Percentiles rank a stretch among this genome's conserved stretches.
Conservation (phyloP, 495 filamentous ascomycete genomes). For the Thermothielavioides terrestris region DNA sequence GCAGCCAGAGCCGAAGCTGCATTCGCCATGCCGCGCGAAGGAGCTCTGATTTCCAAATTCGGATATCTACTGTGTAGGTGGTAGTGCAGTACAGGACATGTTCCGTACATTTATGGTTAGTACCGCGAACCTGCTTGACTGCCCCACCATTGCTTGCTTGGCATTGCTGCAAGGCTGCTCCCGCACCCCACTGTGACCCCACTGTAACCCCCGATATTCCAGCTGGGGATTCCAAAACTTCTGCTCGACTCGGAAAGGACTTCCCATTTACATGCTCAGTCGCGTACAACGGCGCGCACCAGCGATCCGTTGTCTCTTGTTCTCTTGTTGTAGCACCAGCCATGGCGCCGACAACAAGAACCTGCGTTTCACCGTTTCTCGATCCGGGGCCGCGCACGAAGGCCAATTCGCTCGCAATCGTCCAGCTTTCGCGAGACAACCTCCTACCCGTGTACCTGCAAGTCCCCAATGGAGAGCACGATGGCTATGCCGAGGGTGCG, state of each 20-base stretch:
- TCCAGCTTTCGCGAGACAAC: constrained; percentile 78
- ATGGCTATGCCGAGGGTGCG: constrained; percentile 70
- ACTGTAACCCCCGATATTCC: too few species aligned
- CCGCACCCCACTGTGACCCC: too few species aligned
- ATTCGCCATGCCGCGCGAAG: not conserved
- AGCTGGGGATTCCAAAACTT: not conserved
- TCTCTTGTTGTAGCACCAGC: not conserved
- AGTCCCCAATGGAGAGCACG: constrained; percentile 47
- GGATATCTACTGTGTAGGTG: too few species aligned
- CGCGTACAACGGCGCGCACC: not conserved
- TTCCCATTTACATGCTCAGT: too few species aligned
- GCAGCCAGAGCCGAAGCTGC: not conserved
- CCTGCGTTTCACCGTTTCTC: constrained; percentile 58
- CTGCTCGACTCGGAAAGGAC: not conserved
- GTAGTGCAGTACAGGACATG: too few species aligned
- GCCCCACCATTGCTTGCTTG: too few species aligned
- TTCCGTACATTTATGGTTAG: too few species aligned
- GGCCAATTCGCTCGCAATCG: constrained; percentile 56
- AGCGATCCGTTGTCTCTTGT: not conserved
- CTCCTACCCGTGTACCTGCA: constrained; percentile 66
- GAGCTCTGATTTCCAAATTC: too few species aligned
- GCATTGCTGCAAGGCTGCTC: too few species aligned
- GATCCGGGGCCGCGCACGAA: constrained; percentile 50
- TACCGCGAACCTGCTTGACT: too few species aligned
- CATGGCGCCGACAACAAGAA: constrained; percentile 21